A percentile compares a stretch with the other conserved stretches of the same genome.
Conservation (phyloP, 306 rosid species). For the barrel medic (Medicago truncatula) region DNA sequence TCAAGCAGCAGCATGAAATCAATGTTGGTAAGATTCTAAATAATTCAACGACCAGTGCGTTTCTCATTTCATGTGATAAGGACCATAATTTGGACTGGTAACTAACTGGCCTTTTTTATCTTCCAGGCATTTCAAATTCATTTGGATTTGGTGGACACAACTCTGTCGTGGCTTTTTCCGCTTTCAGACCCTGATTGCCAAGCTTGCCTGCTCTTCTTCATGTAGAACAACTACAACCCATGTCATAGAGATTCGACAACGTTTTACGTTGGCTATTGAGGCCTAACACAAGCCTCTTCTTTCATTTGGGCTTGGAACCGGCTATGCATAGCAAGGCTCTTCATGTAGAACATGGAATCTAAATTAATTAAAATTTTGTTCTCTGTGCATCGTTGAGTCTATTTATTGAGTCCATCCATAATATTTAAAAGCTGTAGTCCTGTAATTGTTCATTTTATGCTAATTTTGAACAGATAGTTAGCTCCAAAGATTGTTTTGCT, state of each 20-base stretch:
- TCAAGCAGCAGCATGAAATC: constrained; percentile 85
- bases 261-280: too few species aligned
- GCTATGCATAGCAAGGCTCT: too few species aligned
- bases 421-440: constrained; percentile 43
- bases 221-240: constrained; percentile 39
- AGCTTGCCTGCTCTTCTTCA: constrained; percentile 50
- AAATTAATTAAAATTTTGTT: constrained; percentile 54
- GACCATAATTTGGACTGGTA: not conserved
- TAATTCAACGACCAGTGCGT: constrained; percentile 17
- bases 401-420: constrained; percentile 42
- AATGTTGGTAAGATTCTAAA: constrained; percentile 79
- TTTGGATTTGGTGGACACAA: constrained; percentile 99
- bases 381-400: constrained; percentile 55
- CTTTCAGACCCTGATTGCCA: constrained; percentile 78
- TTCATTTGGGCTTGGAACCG: too few species aligned
- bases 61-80: constrained; percentile 24
- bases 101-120: constrained; percentile 2
- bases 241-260: too few species aligned
- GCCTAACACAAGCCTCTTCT: too few species aligned
- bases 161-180: constrained; percentile 92
- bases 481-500: constrained; percentile 38
- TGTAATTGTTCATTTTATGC: constrained; percentile 41
- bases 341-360: constrained; percentile 47
- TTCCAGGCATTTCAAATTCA: constrained; percentile 91
- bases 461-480: constrained; percentile 34